These are phyloP conservation scores for Mollisiaceae sp. DNA, from an alignment of 2,329 filamentous ascomycete genomes.

Conservation along the genomic window DNA sequence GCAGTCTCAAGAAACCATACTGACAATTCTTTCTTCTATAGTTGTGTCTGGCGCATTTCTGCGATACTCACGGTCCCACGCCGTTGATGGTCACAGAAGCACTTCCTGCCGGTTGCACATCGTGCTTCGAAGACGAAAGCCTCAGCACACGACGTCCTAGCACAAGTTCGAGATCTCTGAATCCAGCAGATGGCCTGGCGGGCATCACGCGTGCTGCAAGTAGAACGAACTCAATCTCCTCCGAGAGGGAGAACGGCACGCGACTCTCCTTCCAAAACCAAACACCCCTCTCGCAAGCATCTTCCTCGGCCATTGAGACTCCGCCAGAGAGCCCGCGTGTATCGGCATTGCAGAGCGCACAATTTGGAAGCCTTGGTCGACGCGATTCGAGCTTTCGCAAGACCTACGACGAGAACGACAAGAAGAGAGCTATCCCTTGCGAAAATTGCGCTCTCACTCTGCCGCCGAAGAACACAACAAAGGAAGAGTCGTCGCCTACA, in stretches of 20 bases:
- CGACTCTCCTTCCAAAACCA: constrained; percentile 35
- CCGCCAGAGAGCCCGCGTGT: constrained; percentile 62
- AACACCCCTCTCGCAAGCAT: constrained; percentile 43
- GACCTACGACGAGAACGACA: constrained; percentile 70
- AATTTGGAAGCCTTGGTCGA: constrained; percentile 43
- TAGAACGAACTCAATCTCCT: constrained; percentile 22
- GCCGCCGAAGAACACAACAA: constrained; percentile 50
- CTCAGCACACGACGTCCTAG: constrained; percentile 35
- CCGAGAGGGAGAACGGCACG: constrained; percentile 18
- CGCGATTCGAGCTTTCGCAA: constrained; percentile 65
- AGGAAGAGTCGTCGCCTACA: constrained; percentile 35
- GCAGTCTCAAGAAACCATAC: constrained; percentile 16
- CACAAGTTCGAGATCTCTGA: constrained; percentile 35
- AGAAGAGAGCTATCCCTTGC: constrained; percentile 66
- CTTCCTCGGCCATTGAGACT: constrained; percentile 56
- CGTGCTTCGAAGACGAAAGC: constrained; percentile 59
- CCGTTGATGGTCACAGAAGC: constrained; percentile 74
- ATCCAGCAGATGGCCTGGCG: constrained; percentile 32
- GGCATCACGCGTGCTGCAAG: constrained; percentile 24
- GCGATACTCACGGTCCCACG: constrained; percentile 72
- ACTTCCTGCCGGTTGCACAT: constrained; percentile 62
- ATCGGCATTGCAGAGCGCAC: constrained; percentile 42
- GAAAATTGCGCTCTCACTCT: constrained; percentile 72
- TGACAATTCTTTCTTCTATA: constrained; percentile 44
- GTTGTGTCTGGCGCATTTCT: constrained; percentile 73